Evolutionary conservation across 176 grass and related monocot species (phyloP).

Genomic region (sorghum (Sorghum bicolor)): Sorghum_bicolor_NCBIv3 NC_012873.2:47939001-47939500

Average conservation of each 20-base stretch:
- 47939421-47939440: background rate
- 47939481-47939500: slow-evolving; percentile 14
- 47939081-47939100: too few species aligned
- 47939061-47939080: too few species aligned
- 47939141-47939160: too few species aligned
- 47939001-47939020: too few species aligned
- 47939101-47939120: too few species aligned
- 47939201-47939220: background rate
- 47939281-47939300: background rate
- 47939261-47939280: background rate
- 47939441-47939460: slow-evolving; percentile 9
- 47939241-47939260: background rate
- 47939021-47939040: too few species aligned
- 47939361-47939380: background rate
- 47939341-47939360: background rate
- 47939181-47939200: background rate
- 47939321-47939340: background rate
- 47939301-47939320: background rate
- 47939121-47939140: too few species aligned
- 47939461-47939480: slow-evolving; percentile 23
- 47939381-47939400: background rate
- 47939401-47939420: background rate
- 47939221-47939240: background rate
- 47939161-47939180: background rate
- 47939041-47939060: too few species aligned